A percentile compares a stretch with the other conserved stretches of the same genome.
Conservation (phyloP, 345 rosid species). For the Cardamine occulta region DNA sequence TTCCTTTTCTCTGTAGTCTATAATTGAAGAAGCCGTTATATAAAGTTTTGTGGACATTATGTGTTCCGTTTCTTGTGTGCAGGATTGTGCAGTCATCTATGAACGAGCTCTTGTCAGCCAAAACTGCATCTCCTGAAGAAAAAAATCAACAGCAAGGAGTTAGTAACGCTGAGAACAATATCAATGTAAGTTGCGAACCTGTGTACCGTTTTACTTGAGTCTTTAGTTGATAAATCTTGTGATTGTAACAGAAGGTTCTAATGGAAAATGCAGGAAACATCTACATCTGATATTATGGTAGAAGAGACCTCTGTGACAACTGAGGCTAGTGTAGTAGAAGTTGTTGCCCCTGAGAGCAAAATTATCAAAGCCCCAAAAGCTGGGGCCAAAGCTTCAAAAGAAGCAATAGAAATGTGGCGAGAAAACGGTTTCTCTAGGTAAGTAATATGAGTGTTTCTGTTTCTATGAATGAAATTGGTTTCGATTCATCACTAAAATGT, state of each 20-base stretch:
- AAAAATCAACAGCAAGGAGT: slow-evolving; percentile 34
- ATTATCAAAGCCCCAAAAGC: slow-evolving; percentile 62
- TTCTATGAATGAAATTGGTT: neutral
- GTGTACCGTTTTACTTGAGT: neutral
- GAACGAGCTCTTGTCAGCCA: slow-evolving; percentile 54
- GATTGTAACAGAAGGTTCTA: slow-evolving; percentile 16
- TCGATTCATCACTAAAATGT: neutral
- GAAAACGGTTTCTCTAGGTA: slow-evolving; percentile 93
- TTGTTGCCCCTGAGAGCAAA: slow-evolving; percentile 38
- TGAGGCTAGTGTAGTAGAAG: slow-evolving; percentile 48
- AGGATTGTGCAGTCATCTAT: slow-evolving; percentile 75
- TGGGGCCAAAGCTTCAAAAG: slow-evolving; percentile 74
- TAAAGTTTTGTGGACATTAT: neutral
- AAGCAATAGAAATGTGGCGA: slow-evolving; percentile 65
- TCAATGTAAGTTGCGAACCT: slow-evolving; percentile 47
- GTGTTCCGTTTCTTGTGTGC: slow-evolving; percentile 19
- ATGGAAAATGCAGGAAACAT: slow-evolving; percentile 48
- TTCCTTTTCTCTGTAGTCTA: slow-evolving; percentile 8
- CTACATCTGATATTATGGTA: slow-evolving; percentile 49
- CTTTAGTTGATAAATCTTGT: slow-evolving; percentile 6
- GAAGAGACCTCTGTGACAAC: slow-evolving; percentile 51
- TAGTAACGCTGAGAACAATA: slow-evolving; percentile 42
- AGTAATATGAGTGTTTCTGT: slow-evolving; percentile 10
- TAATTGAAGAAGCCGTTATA: neutral
- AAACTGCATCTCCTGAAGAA: slow-evolving; percentile 28